phyloP scores from a whole-genome alignment of 2,329 filamentous ascomycete genomes.

The Epichloe baconii region DNA sequence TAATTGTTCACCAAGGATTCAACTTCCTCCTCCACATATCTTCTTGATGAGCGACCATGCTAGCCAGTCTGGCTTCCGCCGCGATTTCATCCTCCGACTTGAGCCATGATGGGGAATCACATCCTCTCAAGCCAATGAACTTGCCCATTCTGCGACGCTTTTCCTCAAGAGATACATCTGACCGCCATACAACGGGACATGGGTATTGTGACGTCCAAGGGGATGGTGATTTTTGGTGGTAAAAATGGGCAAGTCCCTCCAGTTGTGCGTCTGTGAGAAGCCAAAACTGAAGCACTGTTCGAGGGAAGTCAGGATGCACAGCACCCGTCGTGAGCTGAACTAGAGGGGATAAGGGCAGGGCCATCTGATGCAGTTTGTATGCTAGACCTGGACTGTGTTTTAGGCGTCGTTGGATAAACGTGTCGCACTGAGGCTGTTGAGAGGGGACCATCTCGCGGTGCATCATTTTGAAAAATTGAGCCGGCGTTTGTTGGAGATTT shows the following conservation, averaged over 20 bases:
- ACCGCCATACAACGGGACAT: conserved; percentile 50
- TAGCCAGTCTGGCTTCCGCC: conserved; percentile 27
- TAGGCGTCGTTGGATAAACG: conserved; percentile 19
- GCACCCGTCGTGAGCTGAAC: conserved; percentile 48
- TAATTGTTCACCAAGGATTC: conserved; percentile 13
- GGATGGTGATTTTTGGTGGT: conserved; percentile 53
- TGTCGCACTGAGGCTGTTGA: conserved; percentile 16
- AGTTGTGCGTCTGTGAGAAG: conserved; percentile 59
- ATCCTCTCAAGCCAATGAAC: conserved; percentile 59
- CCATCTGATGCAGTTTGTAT: conserved; percentile 52
- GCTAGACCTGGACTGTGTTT: conserved; percentile 38
- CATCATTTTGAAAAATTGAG: conserved; percentile 16
- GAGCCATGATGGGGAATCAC: conserved; percentile 24
- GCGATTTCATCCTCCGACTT: conserved; percentile 36
- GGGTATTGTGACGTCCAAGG: conserved; percentile 49
- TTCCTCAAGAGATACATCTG: conserved; percentile 42
- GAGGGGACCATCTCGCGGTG: conserved; percentile 19
- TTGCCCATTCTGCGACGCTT: conserved; percentile 60
- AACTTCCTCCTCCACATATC: conserved; percentile 35
- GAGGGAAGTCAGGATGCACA: conserved; percentile 53
- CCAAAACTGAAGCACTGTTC: conserved; percentile 57
- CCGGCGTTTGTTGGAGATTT: neutral
- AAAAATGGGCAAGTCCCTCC: conserved; percentile 57
- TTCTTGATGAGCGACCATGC: conserved; percentile 24
- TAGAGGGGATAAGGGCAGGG: conserved; percentile 51